Conservation (phyloP, 306 rosid species). For the Vicia faba region DNA sequence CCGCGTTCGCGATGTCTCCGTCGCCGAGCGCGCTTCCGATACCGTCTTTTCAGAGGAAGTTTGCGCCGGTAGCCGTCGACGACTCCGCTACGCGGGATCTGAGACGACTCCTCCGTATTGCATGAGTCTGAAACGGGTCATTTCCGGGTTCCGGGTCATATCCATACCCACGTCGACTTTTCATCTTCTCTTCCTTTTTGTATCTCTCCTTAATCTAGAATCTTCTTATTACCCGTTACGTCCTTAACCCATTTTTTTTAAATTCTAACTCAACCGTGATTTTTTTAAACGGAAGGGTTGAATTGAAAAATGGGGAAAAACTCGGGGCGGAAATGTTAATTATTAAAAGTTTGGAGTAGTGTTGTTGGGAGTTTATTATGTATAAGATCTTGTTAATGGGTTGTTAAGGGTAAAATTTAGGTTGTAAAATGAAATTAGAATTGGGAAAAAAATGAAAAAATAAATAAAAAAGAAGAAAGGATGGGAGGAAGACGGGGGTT, state of each 20-base stretch:
- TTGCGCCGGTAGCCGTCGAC: constrained; percentile 40
- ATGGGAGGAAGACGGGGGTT: constrained; percentile 37
- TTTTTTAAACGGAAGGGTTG: constrained; percentile 80
- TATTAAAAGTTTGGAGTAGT: constrained; percentile 26
- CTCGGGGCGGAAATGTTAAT: constrained; percentile 45
- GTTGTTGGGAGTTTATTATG: background rate
- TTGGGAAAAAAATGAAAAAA: background rate
- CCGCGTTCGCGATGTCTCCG: constrained; percentile 79
- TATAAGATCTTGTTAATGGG: constrained; percentile 25
- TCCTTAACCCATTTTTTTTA: constrained; percentile 35
- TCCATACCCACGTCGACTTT: background rate
- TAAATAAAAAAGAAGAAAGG: background rate
- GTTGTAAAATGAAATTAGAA: constrained; percentile 35
- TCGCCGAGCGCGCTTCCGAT: constrained; percentile 83
- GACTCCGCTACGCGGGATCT: constrained; percentile 86
- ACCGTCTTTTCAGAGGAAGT: constrained; percentile 76
- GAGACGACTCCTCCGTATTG: constrained; percentile 84
- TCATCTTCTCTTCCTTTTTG: background rate
- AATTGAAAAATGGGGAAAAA: constrained; percentile 37
- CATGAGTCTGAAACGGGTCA: constrained; percentile 9
- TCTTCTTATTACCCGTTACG: constrained; percentile 31
- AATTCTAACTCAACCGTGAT: constrained; percentile 56
- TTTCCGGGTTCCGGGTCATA: constrained; percentile 20
- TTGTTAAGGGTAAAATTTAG: constrained; percentile 42
- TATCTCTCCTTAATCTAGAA: constrained; percentile 19